phyloP scores from a whole-genome alignment of 2,329 filamentous ascomycete species.

The Rutstroemia sydowiana region DNA sequence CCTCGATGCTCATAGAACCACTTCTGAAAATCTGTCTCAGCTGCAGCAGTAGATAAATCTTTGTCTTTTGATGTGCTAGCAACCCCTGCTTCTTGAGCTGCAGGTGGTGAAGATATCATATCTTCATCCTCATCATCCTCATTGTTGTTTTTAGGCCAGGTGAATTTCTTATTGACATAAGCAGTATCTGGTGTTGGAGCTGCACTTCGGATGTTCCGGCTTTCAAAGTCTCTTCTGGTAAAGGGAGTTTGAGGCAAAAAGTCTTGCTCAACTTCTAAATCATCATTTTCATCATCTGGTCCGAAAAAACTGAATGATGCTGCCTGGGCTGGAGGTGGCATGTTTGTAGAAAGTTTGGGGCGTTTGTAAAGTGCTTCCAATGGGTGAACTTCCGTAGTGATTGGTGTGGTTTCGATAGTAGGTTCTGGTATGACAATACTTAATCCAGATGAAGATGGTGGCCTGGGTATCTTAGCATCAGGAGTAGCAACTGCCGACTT shows the following conservation, averaged over 20 bases:
- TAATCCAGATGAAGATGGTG: conserved; percentile 42
- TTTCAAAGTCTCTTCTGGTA: conserved; percentile 70
- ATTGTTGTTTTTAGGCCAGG: conserved; percentile 43
- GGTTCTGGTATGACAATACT: conserved; percentile 40
- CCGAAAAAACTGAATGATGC: conserved; percentile 74
- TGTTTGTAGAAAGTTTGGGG: conserved; percentile 39
- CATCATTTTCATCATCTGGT: conserved; percentile 38
- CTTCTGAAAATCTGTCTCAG: conserved; percentile 49
- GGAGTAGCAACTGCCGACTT: no score
- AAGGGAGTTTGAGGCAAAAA: conserved; percentile 86
- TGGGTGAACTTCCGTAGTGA: conserved; percentile 56
- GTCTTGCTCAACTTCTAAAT: conserved; percentile 36
- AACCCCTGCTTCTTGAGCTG: conserved; percentile 13
- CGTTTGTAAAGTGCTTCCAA: conserved; percentile 90
- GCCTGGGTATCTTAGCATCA: conserved; percentile 7
- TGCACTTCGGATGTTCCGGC: conserved; percentile 70
- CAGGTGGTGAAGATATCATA: conserved; percentile 17
- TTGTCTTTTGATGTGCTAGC: no score
- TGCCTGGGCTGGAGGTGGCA: conserved; percentile 33
- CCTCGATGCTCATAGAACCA: conserved; percentile 64
- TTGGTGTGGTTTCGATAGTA: conserved; percentile 39
- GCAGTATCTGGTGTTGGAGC: conserved; percentile 94
- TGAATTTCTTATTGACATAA: conserved; percentile 58
- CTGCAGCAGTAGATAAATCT: no score
- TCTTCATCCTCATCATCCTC: conserved; percentile 38